Evolutionary conservation across 352 stramenopile species (phyloP), one percentile per base, ranked within the genome.

Genomic region (Globisporangium mamillatum): DNA sequence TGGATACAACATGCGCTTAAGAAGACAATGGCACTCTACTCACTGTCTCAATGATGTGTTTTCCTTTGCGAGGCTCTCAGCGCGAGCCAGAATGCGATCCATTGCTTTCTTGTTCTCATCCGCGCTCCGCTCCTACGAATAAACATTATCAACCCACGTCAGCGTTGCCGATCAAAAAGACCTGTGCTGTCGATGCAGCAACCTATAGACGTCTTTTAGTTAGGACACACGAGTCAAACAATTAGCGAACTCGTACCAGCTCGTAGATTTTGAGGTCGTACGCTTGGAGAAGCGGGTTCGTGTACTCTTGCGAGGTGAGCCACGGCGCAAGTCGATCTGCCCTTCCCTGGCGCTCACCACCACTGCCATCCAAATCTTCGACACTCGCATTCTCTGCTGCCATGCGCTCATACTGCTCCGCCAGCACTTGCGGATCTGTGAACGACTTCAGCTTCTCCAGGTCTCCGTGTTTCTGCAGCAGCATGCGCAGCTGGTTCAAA

Each of bases 211-310:
- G 7, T 41, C 25, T 4, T 38, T 22, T 18, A 6, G 6, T 32
- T 44, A 27, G 22, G 22, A 34, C 29, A 60, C 56, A 48, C 36
- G 18, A 61, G 20, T 22, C 55, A 25, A 25, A 18, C 27, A 14
- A 29, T 44, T 50, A 4, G 64, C 48, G 48, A 72, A 16, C 18
- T 60, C 78, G 22, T 70, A 92, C 78, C 71, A 88, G 67, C n/a
- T 91, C 84, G 24, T 87, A 78, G 41, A 94, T 94, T 62, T 90
- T 91, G 36, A 86, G 65, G 62, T 93, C 86, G 66, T 94, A 94
- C 18, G 84, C 80, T 60, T 90, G 80, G 29, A 94, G 78, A 18
- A 94, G 67, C 36, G 86, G 84, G 58, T 89, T 91, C 63, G 78
- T 84, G 72, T 86, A 88, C 67, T 91, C 84, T 29, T 79, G 79